These are phyloP conservation scores for Olyra latifolia DNA, from an alignment of 176 grass and related monocot genomes.

Conservation along the genomic window DNA sequence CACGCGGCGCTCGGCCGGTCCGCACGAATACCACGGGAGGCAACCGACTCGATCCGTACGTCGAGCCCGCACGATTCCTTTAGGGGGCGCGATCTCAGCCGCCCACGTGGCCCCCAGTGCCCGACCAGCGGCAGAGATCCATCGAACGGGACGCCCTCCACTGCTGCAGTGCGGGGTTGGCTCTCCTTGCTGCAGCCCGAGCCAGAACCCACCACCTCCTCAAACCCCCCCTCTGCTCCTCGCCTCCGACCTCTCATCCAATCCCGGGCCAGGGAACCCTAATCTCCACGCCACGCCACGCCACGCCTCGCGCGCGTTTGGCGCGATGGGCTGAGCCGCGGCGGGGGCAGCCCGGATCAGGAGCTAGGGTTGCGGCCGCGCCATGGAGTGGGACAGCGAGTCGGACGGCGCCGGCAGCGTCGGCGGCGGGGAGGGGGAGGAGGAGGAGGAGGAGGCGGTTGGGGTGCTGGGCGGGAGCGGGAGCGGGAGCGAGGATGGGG, in stretches of 20 bases:
- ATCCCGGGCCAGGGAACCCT: conserved; percentile 38
- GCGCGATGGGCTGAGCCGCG: conserved; percentile 30
- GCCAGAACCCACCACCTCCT: conserved; percentile 31
- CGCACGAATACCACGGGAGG: background rate
- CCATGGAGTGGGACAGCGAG: conserved; percentile 93
- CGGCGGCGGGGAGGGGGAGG: conserved; percentile 46
- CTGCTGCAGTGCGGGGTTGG: conserved; percentile 21
- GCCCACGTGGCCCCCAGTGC: background rate
- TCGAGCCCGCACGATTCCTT: background rate
- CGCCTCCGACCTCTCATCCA: conserved; percentile 6
- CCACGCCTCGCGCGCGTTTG: conserved; percentile 16
- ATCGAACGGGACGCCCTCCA: background rate
- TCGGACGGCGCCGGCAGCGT: conserved; percentile 66
- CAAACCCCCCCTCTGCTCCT: background rate
- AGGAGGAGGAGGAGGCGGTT: conserved; percentile 25
- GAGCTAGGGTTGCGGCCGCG: conserved; percentile 46
- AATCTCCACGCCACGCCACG: conserved; percentile 21
- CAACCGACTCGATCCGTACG: background rate
- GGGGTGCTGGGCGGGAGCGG: background rate
- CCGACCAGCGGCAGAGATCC: background rate
- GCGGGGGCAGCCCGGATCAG: conserved; percentile 43
- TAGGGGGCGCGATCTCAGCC: background rate
- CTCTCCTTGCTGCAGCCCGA: conserved; percentile 3
- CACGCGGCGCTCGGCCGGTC: background rate
- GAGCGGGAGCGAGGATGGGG: background rate